Percentiles rank a stretch among this genome's conserved stretches.
phyloP scores from a whole-genome alignment of 2,329 filamentous ascomycete species.

The Mariannaea sp. region DNA sequence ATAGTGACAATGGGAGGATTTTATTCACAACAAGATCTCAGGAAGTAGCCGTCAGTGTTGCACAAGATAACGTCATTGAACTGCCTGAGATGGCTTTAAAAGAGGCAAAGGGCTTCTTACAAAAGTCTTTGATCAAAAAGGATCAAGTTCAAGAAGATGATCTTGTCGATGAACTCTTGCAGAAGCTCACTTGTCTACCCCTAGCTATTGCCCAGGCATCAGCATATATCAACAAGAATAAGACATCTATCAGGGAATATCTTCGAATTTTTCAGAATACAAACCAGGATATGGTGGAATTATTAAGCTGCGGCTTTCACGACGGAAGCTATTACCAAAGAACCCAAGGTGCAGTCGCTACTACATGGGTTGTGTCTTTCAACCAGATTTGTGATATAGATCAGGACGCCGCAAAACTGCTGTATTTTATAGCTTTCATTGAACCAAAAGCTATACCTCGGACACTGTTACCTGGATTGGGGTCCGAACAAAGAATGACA shows the following conservation, averaged over 20 bases:
- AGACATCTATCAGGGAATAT: slow-evolving; percentile 39
- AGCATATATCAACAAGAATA: slow-evolving; percentile 46
- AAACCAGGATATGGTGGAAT: slow-evolving; percentile 36
- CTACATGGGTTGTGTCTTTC: slow-evolving; percentile 50
- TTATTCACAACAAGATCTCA: neutral
- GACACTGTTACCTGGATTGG: slow-evolving; percentile 39
- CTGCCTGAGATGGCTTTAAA: neutral
- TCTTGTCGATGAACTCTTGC: slow-evolving; percentile 7
- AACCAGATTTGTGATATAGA: slow-evolving; percentile 42
- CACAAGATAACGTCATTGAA: neutral
- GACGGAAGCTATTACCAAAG: slow-evolving; percentile 42
- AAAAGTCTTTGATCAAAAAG: neutral
- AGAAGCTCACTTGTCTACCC: slow-evolving; percentile 44
- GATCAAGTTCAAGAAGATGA: neutral
- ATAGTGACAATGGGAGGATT: neutral
- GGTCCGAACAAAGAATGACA: slow-evolving; percentile 29
- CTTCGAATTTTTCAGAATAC: slow-evolving; percentile 39
- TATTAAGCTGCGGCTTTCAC: slow-evolving; percentile 35
- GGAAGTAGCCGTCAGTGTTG: neutral
- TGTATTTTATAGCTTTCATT: slow-evolving; percentile 50
- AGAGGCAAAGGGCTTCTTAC: neutral
- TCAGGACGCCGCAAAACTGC: slow-evolving; percentile 41
- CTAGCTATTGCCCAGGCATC: slow-evolving; percentile 47
- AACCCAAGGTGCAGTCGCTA: slow-evolving; percentile 44
- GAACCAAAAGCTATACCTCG: slow-evolving; percentile 47